These are phyloP conservation scores for Sporothrix phasma DNA, from an alignment of 2,329 filamentous ascomycete genomes.

Conservation along the genomic window DNA sequence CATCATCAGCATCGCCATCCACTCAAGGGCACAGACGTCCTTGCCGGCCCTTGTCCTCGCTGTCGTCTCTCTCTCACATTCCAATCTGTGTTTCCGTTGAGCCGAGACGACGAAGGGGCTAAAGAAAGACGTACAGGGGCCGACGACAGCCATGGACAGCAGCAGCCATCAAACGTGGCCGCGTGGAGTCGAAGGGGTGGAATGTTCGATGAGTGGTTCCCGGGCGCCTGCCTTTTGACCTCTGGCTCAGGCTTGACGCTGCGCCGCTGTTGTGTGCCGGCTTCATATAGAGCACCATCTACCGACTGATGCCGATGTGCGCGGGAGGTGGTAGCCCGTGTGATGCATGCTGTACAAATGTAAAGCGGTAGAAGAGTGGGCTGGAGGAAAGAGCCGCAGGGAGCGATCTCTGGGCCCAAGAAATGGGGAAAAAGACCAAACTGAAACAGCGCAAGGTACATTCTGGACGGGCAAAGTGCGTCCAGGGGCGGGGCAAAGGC, in stretches of 20 bases:
- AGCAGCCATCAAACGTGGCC: background rate
- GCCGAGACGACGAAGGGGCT: background rate
- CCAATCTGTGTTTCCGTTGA: background rate
- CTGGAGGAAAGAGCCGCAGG: background rate
- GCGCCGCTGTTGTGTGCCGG: constrained; percentile 56
- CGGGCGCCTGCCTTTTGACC: constrained; percentile 62
- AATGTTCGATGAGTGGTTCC: constrained; percentile 82
- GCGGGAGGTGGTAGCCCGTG: constrained; percentile 52
- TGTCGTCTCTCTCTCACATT: background rate
- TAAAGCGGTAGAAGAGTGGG: constrained; percentile 41
- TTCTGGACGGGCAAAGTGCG: constrained; percentile 10
- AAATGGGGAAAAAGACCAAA: too few relatives aligned
- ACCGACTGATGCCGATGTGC: constrained; percentile 53
- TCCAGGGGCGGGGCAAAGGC: too few relatives aligned
- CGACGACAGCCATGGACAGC: constrained; percentile 39
- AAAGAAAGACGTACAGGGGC: constrained; percentile 46
- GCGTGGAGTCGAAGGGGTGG: constrained; percentile 49
- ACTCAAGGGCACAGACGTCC: background rate
- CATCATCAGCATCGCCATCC: background rate
- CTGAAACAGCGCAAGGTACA: background rate
- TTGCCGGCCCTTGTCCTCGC: background rate
- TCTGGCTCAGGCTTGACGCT: constrained; percentile 64
- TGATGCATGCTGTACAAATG: constrained; percentile 67
- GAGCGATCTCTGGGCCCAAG: too few relatives aligned
- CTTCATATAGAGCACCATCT: constrained; percentile 54